Evolutionary conservation across 2,329 filamentous ascomycete species (phyloP).

Genomic region (Fusarium newnesense): DNA sequence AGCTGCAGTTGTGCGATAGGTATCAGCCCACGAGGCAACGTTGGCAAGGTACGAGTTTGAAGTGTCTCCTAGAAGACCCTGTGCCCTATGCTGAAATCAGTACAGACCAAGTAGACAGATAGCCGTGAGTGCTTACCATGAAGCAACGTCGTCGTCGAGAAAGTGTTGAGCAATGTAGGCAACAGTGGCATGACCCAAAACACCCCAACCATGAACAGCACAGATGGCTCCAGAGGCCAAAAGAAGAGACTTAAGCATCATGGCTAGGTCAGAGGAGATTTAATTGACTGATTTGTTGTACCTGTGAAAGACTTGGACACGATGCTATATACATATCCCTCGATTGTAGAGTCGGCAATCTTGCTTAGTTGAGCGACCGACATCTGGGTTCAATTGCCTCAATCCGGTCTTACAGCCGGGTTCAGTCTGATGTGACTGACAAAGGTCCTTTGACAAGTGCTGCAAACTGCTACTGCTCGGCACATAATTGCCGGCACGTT

Average conservation of each 20-base stretch:
- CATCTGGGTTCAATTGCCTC: background rate
- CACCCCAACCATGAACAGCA: slow-evolving; percentile 1
- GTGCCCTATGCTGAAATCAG: background rate
- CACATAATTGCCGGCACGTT: slow-evolving; percentile 3
- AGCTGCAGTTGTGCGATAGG: slow-evolving; percentile 1
- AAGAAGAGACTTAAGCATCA: background rate
- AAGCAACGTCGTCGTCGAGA: background rate
- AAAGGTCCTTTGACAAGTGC: background rate
- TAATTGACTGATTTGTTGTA: fast-evolving
- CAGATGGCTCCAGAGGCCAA: background rate
- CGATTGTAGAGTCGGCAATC: background rate
- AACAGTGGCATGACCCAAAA: slow-evolving; percentile 1
- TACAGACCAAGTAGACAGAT: background rate
- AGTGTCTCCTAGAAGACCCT: background rate
- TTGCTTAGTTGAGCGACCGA: background rate
- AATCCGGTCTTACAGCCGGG: background rate
- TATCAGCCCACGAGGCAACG: slow-evolving; percentile 6
- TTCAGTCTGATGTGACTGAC: background rate
- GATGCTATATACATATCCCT: background rate
- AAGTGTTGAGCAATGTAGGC: slow-evolving; percentile 8
- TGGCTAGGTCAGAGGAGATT: fast-evolving
- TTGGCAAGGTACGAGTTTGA: slow-evolving; percentile 8
- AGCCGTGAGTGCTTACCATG: background rate
- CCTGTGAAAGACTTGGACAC: background rate
- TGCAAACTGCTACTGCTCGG: background rate